Evolutionary conservation across 306 rosid species (phyloP).

Genomic region (Trifolium repens): DNA sequence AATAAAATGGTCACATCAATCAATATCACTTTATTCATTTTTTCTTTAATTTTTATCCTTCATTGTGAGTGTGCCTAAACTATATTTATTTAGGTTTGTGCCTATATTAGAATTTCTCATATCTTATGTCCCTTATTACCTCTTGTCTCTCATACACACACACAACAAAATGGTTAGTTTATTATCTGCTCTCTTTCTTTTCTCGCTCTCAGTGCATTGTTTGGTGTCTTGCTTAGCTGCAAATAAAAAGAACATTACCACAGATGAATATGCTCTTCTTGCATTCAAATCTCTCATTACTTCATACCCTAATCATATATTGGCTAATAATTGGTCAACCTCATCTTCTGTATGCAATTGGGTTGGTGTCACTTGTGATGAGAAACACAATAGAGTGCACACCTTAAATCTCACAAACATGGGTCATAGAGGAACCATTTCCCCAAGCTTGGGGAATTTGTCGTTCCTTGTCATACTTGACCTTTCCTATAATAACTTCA

Average conservation of each 20-base stretch:
- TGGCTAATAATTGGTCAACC: conserved; percentile 39
- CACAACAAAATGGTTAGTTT: too few species aligned
- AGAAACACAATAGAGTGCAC: background rate
- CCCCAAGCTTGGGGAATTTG: conserved; percentile 33
- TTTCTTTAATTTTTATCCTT: too few species aligned
- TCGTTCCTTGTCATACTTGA: conserved; percentile 33
- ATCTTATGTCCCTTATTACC: too few species aligned
- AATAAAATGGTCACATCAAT: too few species aligned
- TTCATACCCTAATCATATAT: conserved; percentile 13
- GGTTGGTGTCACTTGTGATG: conserved; percentile 42
- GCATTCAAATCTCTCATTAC: background rate
- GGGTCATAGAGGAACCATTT: conserved; percentile 18
- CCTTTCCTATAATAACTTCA: conserved; percentile 24
- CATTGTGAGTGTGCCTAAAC: too few species aligned
- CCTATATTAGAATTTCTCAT: too few species aligned
- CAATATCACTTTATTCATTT: too few species aligned
- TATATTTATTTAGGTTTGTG: too few species aligned
- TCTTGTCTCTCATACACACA: too few species aligned
- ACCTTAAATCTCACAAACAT: conserved; percentile 19
- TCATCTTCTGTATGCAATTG: conserved; percentile 29
- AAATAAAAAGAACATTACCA: background rate
- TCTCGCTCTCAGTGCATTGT: background rate
- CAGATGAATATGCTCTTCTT: background rate
- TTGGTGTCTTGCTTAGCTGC: background rate
- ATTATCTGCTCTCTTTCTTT: background rate